Percentiles rank a stretch among this genome's conserved stretches.
These are phyloP conservation scores for Torrubiellomyces zombiae DNA, from an alignment of 2,329 filamentous ascomycete genomes.

Conservation along the genomic window DNA sequence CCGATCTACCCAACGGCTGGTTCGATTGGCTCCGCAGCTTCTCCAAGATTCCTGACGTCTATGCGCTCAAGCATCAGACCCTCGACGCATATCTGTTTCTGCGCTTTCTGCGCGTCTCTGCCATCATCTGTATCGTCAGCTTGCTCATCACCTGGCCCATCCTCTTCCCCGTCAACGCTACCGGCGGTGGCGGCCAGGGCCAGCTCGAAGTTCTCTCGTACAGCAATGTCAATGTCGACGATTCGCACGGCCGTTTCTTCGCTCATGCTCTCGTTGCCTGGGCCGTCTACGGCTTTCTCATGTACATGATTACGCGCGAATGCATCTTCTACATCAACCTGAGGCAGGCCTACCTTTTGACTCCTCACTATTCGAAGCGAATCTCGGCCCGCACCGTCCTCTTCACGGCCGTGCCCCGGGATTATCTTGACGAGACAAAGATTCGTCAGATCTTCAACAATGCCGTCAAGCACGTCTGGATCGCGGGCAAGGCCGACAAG, in stretches of 20 bases:
- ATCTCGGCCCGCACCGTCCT: slow-evolving; percentile 84
- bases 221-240: slow-evolving; percentile 27
- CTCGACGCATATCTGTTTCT: slow-evolving; percentile 82
- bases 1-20: slow-evolving; percentile 35
- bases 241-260: slow-evolving; percentile 51
- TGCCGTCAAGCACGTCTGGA: slow-evolving; percentile 69
- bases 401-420: slow-evolving; percentile 70
- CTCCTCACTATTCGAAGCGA: slow-evolving; percentile 64
- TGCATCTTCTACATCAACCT: slow-evolving; percentile 87
- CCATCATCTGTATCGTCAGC: slow-evolving; percentile 66
- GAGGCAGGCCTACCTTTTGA: slow-evolving; percentile 83
- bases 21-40: slow-evolving; percentile 47
- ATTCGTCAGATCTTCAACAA: slow-evolving; percentile 64
- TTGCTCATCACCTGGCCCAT: slow-evolving; percentile 73
- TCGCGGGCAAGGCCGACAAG: slow-evolving; percentile 55
- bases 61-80: slow-evolving; percentile 70
- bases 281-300: slow-evolving; percentile 72
- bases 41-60: slow-evolving; percentile 52
- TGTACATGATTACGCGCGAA: slow-evolving; percentile 81
- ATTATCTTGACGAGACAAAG: slow-evolving; percentile 58
- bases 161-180: slow-evolving; percentile 68
- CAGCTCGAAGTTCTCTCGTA: slow-evolving; percentile 41
- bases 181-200: slow-evolving; percentile 46
- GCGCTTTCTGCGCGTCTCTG: slow-evolving; percentile 63
- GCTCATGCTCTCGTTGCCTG: slow-evolving; percentile 70